Evolutionary conservation across 2,329 filamentous ascomycete genomes (phyloP), one percentile per base, ranked within the genome.

Genomic region (Neonectria coccinea): DNA sequence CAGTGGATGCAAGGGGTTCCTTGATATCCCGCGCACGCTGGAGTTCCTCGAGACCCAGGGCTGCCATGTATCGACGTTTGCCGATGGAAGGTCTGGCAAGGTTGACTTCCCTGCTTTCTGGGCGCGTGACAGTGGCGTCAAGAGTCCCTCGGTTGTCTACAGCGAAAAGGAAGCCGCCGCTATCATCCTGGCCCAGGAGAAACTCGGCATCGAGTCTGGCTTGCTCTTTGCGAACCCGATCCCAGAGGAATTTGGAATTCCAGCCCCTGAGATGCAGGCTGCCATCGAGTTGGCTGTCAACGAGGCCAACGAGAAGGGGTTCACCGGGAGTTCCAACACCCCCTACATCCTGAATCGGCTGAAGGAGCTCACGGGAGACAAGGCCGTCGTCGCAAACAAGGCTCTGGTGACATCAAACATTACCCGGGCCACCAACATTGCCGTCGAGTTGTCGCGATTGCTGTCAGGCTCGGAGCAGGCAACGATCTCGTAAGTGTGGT

Each of bases 71-170:
- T 92, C 89, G 4, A 98, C 96, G 2, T 99, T 98, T 81, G 90
- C 93, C 25, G 93, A 97, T 78, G 93, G 92, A 1, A 87, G 92
- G 41, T 79, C 81, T 27, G 91, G 89, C 2, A 80, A 85, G 6
- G 86, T 97, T 44, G 91, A 97, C 73, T 96, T 98, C 73, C 96
- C 96, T 1, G 93, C 92, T 0, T 99, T 99, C 79, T 99, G 92
- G 87, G 92, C 92, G 0, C 85, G 95, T 44, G 93, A 97, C 45
- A 97, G 94, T 77, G 93, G 94, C 12, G 81, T 91, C 56, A 89
- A 84, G 77, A 97, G 93, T 75, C 95, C 95, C 0, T 87, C 88
- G 22, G 87, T 92, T 1, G 87, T 97, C 45, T 80, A 89, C 57
- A 86, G 90, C 69, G 93, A 97, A 76, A 84, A 84, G 59, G 92